Base-by-base conservation (phyloP, 2,329 filamentous ascomycete species). In the Remersonia thermophila region DNA sequence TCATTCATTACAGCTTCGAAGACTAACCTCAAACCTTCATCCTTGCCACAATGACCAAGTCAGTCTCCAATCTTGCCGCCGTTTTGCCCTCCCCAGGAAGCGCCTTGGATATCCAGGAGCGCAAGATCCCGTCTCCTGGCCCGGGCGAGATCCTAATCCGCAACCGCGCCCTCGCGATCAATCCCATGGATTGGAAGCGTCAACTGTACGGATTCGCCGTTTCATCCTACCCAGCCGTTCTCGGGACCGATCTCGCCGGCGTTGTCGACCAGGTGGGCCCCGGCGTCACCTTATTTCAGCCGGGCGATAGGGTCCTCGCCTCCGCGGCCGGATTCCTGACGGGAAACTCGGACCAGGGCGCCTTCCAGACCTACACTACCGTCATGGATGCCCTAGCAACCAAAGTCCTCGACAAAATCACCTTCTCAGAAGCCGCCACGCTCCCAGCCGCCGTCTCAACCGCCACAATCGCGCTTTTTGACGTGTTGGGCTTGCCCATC, bases 131-230 rank as follows among this genome's bases (percentile, higher is more conserved):
- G 3, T 39, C 30, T 4, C 51, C 51, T 2, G 39, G 40, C 3
- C 37, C 48, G 8, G 32, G 41, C 3, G 52, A 59, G 41, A 37
- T 59, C 12, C 32, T 46, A 32, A 51, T 60, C 35, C 52, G 51
- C 13, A 40, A 50, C 15, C 48, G 47, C 23, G 51, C 51, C 12
- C 40, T 58, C 13, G 54, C 48, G 1, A 38, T 59, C 18, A 59
- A 60, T 31, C 51, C 48, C 1, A 48, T 55, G 3, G 57, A 60
- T 35, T 54, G 47, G 40, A 59, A 59, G 40, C 54, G 52, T 27
- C 41, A 51, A 2, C 37, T 48, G 27, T 43, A 50, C 7, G 53
- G 52, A 3, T 41, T 51, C 9, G 36, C 43, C 23, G 38, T 56
- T 29, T 32, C 38, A 5, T 30, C 44, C 2, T 58, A 53, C 49